Evolutionary conservation across 306 rosid genomes (phyloP).

Genomic region (Cucurbita argyrosperma): DNA sequence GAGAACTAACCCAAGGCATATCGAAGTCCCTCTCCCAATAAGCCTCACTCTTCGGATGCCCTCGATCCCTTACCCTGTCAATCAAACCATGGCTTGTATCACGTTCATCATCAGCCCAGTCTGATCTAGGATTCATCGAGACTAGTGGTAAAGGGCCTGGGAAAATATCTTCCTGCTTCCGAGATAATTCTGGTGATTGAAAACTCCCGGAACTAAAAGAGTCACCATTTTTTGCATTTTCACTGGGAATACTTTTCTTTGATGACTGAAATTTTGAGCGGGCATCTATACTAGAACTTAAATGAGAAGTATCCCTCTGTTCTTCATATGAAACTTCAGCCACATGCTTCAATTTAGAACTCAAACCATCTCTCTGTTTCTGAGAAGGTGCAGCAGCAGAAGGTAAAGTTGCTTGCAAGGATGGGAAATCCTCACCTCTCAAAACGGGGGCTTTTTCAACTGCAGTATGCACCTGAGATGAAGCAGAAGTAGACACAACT

Average conservation of each 20-base stretch:
- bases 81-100: slow-evolving; percentile 62
- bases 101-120: slow-evolving; percentile 99
- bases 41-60: slow-evolving; percentile 42
- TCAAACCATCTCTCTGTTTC: slow-evolving; percentile 47
- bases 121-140: slow-evolving; percentile 56
- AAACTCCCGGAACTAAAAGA: slow-evolving; percentile 22
- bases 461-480: slow-evolving; percentile 10
- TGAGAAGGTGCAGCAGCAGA: slow-evolving; percentile 30
- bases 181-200: slow-evolving; percentile 16
- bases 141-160: slow-evolving; percentile 71
- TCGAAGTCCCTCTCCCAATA: slow-evolving; percentile 75
- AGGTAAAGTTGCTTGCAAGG: slow-evolving; percentile 62
- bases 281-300: slow-evolving; percentile 22
- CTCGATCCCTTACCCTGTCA: slow-evolving; percentile 54
- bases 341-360: slow-evolving; percentile 33
- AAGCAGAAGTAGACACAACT: slow-evolving; percentile 7
- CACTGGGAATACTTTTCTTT: slow-evolving; percentile 13
- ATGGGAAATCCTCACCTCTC: slow-evolving; percentile 95
- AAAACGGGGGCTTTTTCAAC: slow-evolving; percentile 36
- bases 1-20: slow-evolving; percentile 53
- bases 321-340: slow-evolving; percentile 25
- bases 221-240: slow-evolving; percentile 18
- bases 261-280: slow-evolving; percentile 27
- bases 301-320: slow-evolving; percentile 21
- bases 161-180: slow-evolving; percentile 53